Evolutionary conservation across 805 yeast genomes (phyloP).

Genomic region (Schwanniomyces pseudopolymorphus): DNA sequence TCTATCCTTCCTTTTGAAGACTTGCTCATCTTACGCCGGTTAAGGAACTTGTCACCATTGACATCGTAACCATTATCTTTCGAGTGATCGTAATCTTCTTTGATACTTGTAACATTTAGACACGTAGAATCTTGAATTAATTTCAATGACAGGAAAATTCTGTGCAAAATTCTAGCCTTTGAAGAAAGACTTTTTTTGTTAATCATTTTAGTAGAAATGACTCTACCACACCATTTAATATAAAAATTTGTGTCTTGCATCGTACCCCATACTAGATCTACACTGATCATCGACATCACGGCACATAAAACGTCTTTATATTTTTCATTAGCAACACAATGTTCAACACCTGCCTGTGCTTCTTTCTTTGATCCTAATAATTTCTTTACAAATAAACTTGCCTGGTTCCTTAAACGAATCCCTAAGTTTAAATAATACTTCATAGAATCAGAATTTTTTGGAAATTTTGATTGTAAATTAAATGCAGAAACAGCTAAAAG

Average conservation of each 20-base stretch:
- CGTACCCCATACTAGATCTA: conserved; percentile 88
- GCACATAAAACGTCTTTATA: conserved; percentile 85
- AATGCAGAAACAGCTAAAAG: conserved; percentile 80
- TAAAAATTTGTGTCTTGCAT: conserved; percentile 82
- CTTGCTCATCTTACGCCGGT: conserved; percentile 10
- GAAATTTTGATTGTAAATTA: conserved; percentile 71
- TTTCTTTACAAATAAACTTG: conserved; percentile 61
- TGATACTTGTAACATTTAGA: conserved; percentile 32
- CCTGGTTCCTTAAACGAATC: conserved; percentile 70
- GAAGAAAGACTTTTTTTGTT: conserved; percentile 64
- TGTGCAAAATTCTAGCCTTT: conserved; percentile 74
- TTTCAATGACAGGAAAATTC: conserved; percentile 74
- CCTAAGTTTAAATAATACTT: conserved; percentile 71
- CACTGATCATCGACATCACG: conserved; percentile 80
- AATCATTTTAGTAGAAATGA: conserved; percentile 67
- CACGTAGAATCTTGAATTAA: conserved; percentile 77
- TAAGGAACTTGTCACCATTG: conserved; percentile 31
- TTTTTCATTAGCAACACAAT: conserved; percentile 53
- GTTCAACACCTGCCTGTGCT: conserved; percentile 39
- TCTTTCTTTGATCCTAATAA: conserved; percentile 42
- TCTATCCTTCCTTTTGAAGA: conserved; percentile 21
- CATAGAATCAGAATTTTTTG: conserved; percentile 64
- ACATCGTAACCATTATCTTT: conserved; percentile 32
- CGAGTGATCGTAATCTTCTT: conserved; percentile 29
- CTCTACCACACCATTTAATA: conserved; percentile 72